Evolutionary conservation across 2,329 filamentous ascomycete genomes (phyloP).

Genomic region (Claviceps monticola): DNA sequence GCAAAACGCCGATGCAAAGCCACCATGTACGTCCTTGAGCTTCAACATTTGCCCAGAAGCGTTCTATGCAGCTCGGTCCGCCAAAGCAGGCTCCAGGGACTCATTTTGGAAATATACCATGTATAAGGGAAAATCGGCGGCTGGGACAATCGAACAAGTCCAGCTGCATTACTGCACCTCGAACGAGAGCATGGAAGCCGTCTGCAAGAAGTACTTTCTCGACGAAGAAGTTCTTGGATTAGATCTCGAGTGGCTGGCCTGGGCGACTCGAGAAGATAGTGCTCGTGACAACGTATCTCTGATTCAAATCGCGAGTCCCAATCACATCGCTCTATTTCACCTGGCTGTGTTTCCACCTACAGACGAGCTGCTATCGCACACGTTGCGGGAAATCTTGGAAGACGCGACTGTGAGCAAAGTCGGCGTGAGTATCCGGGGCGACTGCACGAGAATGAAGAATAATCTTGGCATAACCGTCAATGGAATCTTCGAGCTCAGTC

Average conservation of each 20-base stretch:
- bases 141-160: constrained; percentile 36
- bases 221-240: constrained; percentile 65
- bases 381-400: constrained; percentile 59
- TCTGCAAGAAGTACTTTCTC: constrained; percentile 51
- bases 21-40: constrained; percentile 14
- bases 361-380: constrained; percentile 52
- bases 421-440: constrained; percentile 63
- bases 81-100: constrained; percentile 26
- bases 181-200: constrained; percentile 50
- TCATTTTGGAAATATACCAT: constrained; percentile 57
- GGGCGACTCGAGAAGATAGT: constrained; percentile 30
- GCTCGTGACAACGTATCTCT: constrained; percentile 61
- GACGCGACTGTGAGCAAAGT: constrained; percentile 55
- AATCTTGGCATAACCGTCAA: constrained; percentile 48
- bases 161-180: constrained; percentile 67
- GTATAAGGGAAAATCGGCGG: constrained; percentile 40
- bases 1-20: constrained; percentile 1
- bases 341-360: constrained; percentile 47
- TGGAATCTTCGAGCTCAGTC: constrained; percentile 68
- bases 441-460: constrained; percentile 54
- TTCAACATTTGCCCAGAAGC: constrained; percentile 18
- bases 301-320: constrained; percentile 68
- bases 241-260: constrained; percentile 70
- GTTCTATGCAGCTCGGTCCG: constrained; percentile 30
- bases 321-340: constrained; percentile 70